Conservation (phyloP, 2,329 filamentous ascomycete genomes). For the Trichoderma asperellum region DNA sequence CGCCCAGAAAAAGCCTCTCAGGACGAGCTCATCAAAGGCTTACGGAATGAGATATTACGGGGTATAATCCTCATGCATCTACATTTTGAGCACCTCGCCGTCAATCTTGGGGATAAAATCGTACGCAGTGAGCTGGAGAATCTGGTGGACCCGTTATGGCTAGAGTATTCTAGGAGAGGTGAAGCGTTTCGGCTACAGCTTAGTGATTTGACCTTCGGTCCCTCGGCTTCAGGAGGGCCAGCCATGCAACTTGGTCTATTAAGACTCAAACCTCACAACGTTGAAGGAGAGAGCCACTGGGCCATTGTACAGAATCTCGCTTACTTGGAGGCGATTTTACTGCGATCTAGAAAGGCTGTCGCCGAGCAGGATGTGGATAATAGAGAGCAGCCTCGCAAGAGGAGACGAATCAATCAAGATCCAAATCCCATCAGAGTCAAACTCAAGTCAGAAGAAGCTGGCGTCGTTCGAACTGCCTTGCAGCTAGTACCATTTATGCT, state of each 20-base stretch:
- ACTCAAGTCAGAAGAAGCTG: slow-evolving; percentile 49
- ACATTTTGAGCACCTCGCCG: slow-evolving; percentile 62
- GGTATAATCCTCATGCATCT: slow-evolving; percentile 69
- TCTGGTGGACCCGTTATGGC: slow-evolving; percentile 72
- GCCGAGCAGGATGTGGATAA: slow-evolving; percentile 36
- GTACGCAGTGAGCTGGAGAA: slow-evolving; percentile 59
- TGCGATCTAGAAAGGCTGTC: slow-evolving; percentile 35
- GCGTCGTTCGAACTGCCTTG: slow-evolving; percentile 55
- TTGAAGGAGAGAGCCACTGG: slow-evolving; percentile 63
- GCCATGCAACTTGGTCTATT: slow-evolving; percentile 56
- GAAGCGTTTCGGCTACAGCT: slow-evolving; percentile 75
- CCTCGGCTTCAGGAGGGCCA: slow-evolving; percentile 48
- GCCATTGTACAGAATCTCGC: slow-evolving; percentile 62
- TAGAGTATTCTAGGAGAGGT: slow-evolving; percentile 74
- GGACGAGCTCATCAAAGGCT: slow-evolving; percentile 61
- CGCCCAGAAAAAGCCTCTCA: slow-evolving; percentile 66
- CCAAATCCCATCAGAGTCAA: slow-evolving; percentile 54
- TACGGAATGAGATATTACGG: slow-evolving; percentile 79
- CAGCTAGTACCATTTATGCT: slow-evolving; percentile 63
- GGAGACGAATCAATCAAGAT: slow-evolving; percentile 49
- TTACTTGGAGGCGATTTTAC: slow-evolving; percentile 57
- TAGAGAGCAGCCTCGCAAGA: slow-evolving; percentile 57
- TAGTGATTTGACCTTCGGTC: slow-evolving; percentile 70
- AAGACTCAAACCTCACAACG: slow-evolving; percentile 56
- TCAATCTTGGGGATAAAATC: slow-evolving; percentile 46